Base-by-base conservation (phyloP, 305 asterid genomes). In the Rubia peregrina region DNA sequence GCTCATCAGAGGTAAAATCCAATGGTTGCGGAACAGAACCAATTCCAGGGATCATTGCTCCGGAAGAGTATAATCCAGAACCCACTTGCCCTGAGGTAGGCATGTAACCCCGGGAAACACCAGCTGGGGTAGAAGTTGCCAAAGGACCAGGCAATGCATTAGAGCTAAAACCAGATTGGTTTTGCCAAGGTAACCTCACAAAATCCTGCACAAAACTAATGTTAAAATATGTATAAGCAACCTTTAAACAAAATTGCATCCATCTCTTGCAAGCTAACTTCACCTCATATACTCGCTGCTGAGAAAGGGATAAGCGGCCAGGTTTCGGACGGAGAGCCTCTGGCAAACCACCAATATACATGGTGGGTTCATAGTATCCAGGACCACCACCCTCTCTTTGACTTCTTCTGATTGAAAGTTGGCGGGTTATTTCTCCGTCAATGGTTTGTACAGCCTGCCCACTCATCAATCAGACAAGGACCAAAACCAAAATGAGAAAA, bases 271-370 rank as follows among this genome's bases (percentile, higher is more conserved):
- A 49, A 62, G 60, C 48, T 61, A 17, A 19, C 60, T 44, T 55
- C 64, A 88, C 99, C 98, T 95, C 97, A 74, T 95, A 95, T 78
- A 95, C 98, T 71, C 96, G 88, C 86, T 95, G 98, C 82, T 92
- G 97, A 49, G 96, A 85, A 73, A 83, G 90, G 14, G 99, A 89
- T 70, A 95, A 79, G 73, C 91, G 95, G 48, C 99, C 98, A 72
- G 98, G 97, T 80, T 85, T 89, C 77, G 98, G 98, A 63, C 97
- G 96, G 77, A 92, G 99, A 46, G 95, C 91, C 75, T 95, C 99
- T 6, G 99, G 97, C 69, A 92, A 71, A 71, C 75, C 86, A 71
- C 90, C 87, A 83, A 89, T 81, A 82, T 92, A 86, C 71, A 85
- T 71, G 77, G 83, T 82, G 63, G 90, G 77, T 60, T 95, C 99